Base-by-base conservation (phyloP, 345 rosid species). In the Iberis pinnata region DNA sequence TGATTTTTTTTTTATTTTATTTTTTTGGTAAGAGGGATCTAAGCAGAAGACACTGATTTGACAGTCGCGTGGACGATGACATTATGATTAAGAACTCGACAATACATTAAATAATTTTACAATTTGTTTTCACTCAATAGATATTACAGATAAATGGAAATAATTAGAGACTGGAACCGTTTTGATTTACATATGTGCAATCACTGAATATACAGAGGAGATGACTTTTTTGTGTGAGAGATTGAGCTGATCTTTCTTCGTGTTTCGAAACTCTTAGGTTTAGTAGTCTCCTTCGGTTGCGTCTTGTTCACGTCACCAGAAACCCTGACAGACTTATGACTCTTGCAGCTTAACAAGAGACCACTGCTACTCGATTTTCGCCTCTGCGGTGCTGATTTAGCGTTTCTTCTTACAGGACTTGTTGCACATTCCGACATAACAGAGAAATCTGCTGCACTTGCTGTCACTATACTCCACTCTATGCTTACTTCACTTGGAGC, bases 401-500 rank as follows among this genome's bases (percentile, higher is more conserved):
- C 25, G 1, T 32, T 68, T 62, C 73, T 69, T 51, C 63, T 58
- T 13, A 71, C 36, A 39, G 72, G 72, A 56, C 72, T 67, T 41
- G 72, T 67, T 60, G 80, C 89, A 31, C 64, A 73, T 47, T 89
- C 95, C 0, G 90, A 82, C 67, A 75, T 57, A 17, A 57, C 77
- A 6, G 95, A 81, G 69, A 72, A 72, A 61, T 82, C 97, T 6
- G 84, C 94, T 3, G 84, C 93, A 46, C 94, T 83, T 33, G 86
- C 94, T 2, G 97, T 89, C 37, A 83, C 80, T 3, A 86, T 83
- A 36, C 97, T 89, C 97, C 95, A 89, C 17, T 89, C 85, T 41
- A 89, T 76, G 66, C 95, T 86, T 18, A 76, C 94, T 65, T 89
- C 97, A 14, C 97, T 89, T 9, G 97, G 95, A 0, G 94, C 82